Evolutionary conservation across 1,284 basidiomycete species (phyloP), one percentile per base, ranked within the genome.

Genomic region (Inonotus obliquus): DNA sequence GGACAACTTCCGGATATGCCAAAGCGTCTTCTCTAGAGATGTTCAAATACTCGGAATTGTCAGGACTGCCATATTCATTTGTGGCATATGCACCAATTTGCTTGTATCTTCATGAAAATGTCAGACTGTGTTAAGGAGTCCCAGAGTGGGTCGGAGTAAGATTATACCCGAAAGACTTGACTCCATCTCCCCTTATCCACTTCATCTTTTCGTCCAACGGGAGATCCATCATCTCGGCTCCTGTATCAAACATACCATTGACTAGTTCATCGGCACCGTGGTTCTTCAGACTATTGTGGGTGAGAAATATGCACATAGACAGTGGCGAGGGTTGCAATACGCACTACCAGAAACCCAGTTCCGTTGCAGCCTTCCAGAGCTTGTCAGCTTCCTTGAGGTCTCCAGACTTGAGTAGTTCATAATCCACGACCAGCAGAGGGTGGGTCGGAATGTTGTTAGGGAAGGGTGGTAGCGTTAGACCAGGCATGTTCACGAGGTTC

Each of bases 21-120:
- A 87, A 68, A 0, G 77, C 82, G 64, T 89, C 87, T 67, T 89
- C 85, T 68, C 86, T 85, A 0, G 87, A 74, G 23, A 89, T 71
- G 66, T 89, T 88, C 64, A 89, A 74, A 71, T 87, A 88, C 67
- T 89, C 85, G 13, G 80, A 78, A 0, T 79, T 81, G 69, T 89
- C 86, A 9, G 70, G 64, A 38, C 71, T 69, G 44, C 87, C 87
- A n/a, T 76, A 76, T n/a, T 82, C 80, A 67, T 89, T 84, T 2
- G 85, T 81, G 14, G 82, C 84, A 62, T 81, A 84, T 0, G 80
- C 79, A 1, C 87, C 87, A 0, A 79, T 77, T 5, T 79, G 80
- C 73, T 89, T 88, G 69, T 88, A 88, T 25, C 86, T 87, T 37
- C 19, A 17, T 35, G 21, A 37, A 41, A 56, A n/a, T 19, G 10